A percentile compares a stretch with the other conserved stretches of the same genome.
phyloP scores from a whole-genome alignment of 805 yeast species.

The Brettanomyces custersianus region DNA sequence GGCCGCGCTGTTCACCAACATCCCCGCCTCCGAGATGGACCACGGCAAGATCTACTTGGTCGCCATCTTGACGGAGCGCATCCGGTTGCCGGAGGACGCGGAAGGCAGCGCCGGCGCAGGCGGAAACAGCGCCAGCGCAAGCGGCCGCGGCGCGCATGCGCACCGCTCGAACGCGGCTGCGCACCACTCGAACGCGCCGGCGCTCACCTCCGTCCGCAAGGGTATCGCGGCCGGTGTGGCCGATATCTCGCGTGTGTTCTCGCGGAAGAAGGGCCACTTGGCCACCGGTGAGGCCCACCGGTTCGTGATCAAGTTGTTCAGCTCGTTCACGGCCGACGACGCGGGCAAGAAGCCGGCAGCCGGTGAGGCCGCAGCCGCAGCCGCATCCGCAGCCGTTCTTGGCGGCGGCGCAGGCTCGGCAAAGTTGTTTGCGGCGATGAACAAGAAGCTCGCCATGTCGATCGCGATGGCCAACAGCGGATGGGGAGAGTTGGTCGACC shows the following conservation, averaged over 20 bases:
- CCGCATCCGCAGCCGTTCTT: not conserved
- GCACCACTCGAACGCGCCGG: not conserved
- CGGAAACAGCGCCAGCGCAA: not conserved
- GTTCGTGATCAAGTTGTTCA: slow-evolving; percentile 61
- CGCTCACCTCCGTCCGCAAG: slow-evolving; percentile 39
- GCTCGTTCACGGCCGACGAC: slow-evolving; percentile 43
- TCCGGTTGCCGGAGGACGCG: slow-evolving; percentile 29
- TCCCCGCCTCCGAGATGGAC: slow-evolving; percentile 55
- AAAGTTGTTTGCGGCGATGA: slow-evolving; percentile 24
- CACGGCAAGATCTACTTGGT: slow-evolving; percentile 64
- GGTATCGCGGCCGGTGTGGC: slow-evolving; percentile 88
- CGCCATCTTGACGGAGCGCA: slow-evolving; percentile 64
- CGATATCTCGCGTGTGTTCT: slow-evolving; percentile 72
- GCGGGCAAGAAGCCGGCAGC: slow-evolving; percentile 17
- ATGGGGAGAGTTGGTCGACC: slow-evolving; percentile 81
- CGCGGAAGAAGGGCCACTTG: slow-evolving; percentile 51
- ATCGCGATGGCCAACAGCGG: slow-evolving; percentile 47
- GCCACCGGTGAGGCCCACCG: slow-evolving; percentile 59
- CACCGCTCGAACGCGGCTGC: not conserved
- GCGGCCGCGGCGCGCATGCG: not conserved
- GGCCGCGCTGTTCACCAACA: slow-evolving; percentile 71
- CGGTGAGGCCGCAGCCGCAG: not conserved
- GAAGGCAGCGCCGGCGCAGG: not conserved
- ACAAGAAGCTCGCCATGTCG: slow-evolving; percentile 26
- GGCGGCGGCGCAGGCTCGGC: slow-evolving; percentile 1